phyloP scores from a whole-genome alignment of 176 grass and related monocot species.

The Avena sativa region DNA sequence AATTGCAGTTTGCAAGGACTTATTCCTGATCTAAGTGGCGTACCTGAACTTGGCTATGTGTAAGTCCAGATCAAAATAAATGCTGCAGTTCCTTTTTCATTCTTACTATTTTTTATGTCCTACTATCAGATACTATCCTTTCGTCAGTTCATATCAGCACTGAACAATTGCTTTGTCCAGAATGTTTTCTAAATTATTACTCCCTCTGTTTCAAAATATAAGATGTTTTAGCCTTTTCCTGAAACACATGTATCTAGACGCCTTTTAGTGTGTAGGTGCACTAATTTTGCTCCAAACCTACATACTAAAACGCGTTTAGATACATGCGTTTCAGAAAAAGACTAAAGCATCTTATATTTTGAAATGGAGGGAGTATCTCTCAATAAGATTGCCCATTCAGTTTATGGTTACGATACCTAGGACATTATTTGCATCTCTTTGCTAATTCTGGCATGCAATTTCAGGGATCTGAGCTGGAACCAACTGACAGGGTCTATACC shows the following conservation, averaged over 20 bases:
- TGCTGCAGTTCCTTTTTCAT: constrained; percentile 25
- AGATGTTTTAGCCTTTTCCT: too few species aligned
- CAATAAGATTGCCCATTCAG: neutral
- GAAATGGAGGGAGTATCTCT: neutral
- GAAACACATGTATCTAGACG: too few species aligned
- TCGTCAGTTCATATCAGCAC: neutral
- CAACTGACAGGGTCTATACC: constrained; percentile 79
- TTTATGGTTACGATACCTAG: neutral
- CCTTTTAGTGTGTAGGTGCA: too few species aligned
- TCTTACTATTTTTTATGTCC: constrained; percentile 16
- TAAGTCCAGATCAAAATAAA: constrained; percentile 54
- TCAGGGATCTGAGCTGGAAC: constrained; percentile 99
- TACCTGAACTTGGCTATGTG: constrained; percentile 75
- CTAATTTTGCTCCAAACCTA: too few species aligned
- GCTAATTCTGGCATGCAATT: constrained; percentile 46
- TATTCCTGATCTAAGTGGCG: constrained; percentile 74
- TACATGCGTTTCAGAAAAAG: too few species aligned
- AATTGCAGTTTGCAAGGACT: constrained; percentile 89
- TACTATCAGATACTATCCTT: constrained; percentile 39
- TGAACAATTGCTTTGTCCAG: constrained; percentile 13
- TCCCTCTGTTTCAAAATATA: too few species aligned
- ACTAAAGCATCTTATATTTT: too few species aligned
- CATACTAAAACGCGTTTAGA: too few species aligned
- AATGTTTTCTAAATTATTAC: neutral
- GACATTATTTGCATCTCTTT: constrained; percentile 14